Evolutionary conservation across 1,284 basidiomycete species (phyloP).

Genomic region (Apiotrichum laibachii): DNA sequence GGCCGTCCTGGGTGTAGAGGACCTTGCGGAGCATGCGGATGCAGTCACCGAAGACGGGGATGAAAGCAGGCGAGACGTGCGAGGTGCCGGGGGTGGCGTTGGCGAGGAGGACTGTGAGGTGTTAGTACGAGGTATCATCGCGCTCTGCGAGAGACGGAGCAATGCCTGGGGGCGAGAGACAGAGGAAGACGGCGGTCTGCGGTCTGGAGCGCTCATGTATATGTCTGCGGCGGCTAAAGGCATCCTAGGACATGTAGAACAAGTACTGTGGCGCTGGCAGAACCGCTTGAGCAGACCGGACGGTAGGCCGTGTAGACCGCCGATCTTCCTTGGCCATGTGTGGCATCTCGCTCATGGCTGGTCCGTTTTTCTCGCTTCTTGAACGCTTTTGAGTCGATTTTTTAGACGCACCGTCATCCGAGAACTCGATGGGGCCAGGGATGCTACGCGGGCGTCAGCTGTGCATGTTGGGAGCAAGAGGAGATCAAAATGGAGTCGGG

Average conservation of each 20-base stretch:
- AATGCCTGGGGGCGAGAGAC: neutral
- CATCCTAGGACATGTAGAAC: too few relatives aligned
- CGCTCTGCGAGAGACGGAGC: too few relatives aligned
- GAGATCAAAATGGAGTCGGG: neutral
- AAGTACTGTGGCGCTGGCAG: too few relatives aligned
- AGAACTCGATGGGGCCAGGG: slow-evolving; percentile 52
- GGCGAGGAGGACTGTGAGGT: slow-evolving; percentile 51
- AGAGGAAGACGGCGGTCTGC: neutral
- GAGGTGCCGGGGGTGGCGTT: slow-evolving; percentile 67
- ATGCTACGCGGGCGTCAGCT: slow-evolving; percentile 32
- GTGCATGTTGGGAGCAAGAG: neutral
- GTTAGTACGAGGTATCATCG: neutral
- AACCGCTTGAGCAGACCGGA: too few relatives aligned
- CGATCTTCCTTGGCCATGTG: neutral
- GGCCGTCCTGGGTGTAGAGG: slow-evolving; percentile 64
- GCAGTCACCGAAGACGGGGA: slow-evolving; percentile 84
- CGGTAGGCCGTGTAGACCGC: neutral
- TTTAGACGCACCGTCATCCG: slow-evolving; percentile 24
- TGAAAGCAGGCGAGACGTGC: slow-evolving; percentile 88
- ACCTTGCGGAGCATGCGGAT: slow-evolving; percentile 81
- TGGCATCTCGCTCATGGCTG: neutral
- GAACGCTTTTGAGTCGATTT: neutral
- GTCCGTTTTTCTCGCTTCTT: neutral
- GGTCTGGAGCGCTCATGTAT: too few relatives aligned
- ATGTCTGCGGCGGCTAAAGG: too few relatives aligned